A percentile compares a stretch with the other conserved stretches of the same genome.
These are phyloP conservation scores for Inosperma sp. DNA, from an alignment of 768 basidiomycete species.

Conservation along the genomic window DNA sequence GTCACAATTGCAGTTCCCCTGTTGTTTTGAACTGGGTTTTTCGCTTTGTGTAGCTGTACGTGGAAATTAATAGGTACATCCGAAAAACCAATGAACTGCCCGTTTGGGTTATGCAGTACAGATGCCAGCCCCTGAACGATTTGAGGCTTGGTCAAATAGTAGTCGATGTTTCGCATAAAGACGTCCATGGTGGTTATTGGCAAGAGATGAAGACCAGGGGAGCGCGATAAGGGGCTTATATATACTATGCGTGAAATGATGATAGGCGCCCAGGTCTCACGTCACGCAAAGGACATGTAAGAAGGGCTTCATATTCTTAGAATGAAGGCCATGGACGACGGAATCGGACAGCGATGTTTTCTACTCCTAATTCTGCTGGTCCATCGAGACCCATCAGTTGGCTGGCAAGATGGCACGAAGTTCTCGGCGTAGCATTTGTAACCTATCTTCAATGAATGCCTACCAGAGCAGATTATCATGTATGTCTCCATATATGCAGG, in stretches of 20 bases:
- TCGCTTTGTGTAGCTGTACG: slow-evolving; percentile 42
- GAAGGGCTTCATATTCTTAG: too few relatives aligned
- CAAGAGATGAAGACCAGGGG: slow-evolving; percentile 12
- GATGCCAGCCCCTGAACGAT: slow-evolving; percentile 37
- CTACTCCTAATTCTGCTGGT: neutral
- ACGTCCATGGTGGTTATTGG: slow-evolving; percentile 35
- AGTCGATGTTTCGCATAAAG: slow-evolving; percentile 37
- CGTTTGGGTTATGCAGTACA: slow-evolving; percentile 52
- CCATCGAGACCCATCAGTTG: slow-evolving; percentile 8
- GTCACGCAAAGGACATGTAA: too few relatives aligned
- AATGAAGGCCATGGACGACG: neutral
- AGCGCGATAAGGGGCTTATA: slow-evolving; percentile 13
- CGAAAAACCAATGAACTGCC: too few relatives aligned
- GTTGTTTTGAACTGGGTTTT: slow-evolving; percentile 26
- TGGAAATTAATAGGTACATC: too few relatives aligned
- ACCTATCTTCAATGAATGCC: slow-evolving; percentile 56
- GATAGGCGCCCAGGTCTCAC: slow-evolving; percentile 1
- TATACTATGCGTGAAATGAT: neutral
- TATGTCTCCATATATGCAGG: neutral
- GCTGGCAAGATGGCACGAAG: slow-evolving; percentile 54
- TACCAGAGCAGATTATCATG: slow-evolving; percentile 23
- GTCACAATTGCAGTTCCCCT: slow-evolving; percentile 45
- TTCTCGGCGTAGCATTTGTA: slow-evolving; percentile 55
- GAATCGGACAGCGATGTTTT: neutral
- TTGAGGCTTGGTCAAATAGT: slow-evolving; percentile 23